Base-by-base conservation (phyloP, 2,329 filamentous ascomycete genomes). In the Stachybotrys elegans region DNA sequence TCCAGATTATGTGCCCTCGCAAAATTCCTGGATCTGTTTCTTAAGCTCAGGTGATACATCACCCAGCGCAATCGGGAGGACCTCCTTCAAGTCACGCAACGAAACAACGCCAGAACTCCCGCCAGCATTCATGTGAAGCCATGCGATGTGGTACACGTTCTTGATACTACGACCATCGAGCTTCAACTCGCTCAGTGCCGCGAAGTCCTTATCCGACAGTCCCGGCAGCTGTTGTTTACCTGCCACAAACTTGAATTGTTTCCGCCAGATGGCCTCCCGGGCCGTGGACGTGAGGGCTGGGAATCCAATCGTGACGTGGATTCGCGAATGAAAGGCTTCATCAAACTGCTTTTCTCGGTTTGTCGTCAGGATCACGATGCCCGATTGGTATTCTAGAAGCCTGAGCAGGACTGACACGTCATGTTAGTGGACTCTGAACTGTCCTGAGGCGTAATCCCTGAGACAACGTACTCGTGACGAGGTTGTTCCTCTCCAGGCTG, bases 401-500 rank as follows among this genome's bases (percentile, higher is more conserved):
- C 37, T 19, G 9, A 40, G 37, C 19, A 40, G 21, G 22, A 40
- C 37, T 11, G 14, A 29, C 8, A 29, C 25, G 9, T 9, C 25
- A 29, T 29, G 14, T 29, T 29, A 29, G 25, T 29, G n/a, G n/a
- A n/a, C n/a, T n/a, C n/a, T n/a, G n/a, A n/a, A n/a, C n/a, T n/a
- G n/a, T n/a, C n/a, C n/a, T n/a, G 34, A 11, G n/a, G n/a, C n/a
- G n/a, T n/a, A n/a, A n/a, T n/a, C n/a, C n/a, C n/a, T n/a, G n/a
- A n/a, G n/a, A n/a, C n/a, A n/a, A n/a, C n/a, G n/a, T n/a, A n/a
- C n/a, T n/a, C n/a, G n/a, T n/a, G 9, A 55, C 48, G 22, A 55
- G 42, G 39, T 48, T 45, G 43, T 54, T 50, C 2, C 48, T 46
- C 39, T 50, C 39, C n/a, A 54, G 51, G 31, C 51, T 42, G 48